Evolutionary conservation across 2,329 filamentous ascomycete species (phyloP), one percentile per base, ranked within the genome.

Genomic region (Thielaviopsis punctulata): DNA sequence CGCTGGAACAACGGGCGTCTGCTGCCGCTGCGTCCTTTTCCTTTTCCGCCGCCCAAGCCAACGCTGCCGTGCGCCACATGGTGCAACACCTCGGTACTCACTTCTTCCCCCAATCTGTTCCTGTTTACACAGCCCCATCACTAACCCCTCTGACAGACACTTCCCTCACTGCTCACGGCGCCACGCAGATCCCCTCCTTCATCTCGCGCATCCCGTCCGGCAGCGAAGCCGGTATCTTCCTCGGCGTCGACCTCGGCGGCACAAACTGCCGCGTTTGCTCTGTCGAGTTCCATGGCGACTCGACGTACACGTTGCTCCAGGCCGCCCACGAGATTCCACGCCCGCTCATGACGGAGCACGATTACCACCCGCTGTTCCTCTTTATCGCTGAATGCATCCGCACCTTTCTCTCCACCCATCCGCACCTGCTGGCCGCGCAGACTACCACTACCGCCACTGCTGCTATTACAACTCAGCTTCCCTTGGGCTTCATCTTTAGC

Each of bases 111-210:
- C 25, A 4, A 6, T 3, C 13, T 24, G 19, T 36, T 24, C n/a
- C 9, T 39, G 2, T 15, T n/a, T 33, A 8, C 18, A 12, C 12
- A 6, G 4, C 3, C 12, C 8, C 30, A 13, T 39, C 4, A 53
- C 49, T 51, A 51, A 52, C 22, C 44, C 22, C 27, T 33, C 12
- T 13, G 2, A 23, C 22, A 57, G 56, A 25, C 18, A 22, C 52
- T 65, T 82, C 82, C 36, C 66, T 86, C 52, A 65, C 69, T 55
- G 74, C 77, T 61, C 71, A 79, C 59, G 75, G 75, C 51, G 74
- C 79, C 69, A 83, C 78, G 62, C 84, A 88, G 66, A 86, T 88
- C 57, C 84, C 84, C 1, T 86, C 83, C 9, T 88, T 84, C 62
- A 83, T 88, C 48, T 86, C 82, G 1, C 76, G 75, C 6, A 80